Conservation (phyloP, 257 asterid genomes). For the Coffea canephora region DNA sequence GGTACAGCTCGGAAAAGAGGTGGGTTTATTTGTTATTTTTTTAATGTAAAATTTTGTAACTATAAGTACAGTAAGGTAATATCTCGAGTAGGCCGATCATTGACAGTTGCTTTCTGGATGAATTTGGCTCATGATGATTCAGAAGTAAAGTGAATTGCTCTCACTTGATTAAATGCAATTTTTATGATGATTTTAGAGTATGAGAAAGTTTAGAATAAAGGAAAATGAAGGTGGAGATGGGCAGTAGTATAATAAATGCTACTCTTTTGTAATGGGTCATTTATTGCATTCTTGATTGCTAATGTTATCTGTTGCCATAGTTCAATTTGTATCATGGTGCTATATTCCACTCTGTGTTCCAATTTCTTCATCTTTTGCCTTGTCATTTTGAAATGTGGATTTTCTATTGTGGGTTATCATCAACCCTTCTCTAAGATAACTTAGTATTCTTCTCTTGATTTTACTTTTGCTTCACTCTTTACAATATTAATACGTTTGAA, state of each 20-base stretch:
- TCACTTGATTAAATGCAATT: background rate
- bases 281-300: background rate
- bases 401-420: background rate
- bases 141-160: background rate
- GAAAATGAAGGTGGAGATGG: background rate
- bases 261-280: background rate
- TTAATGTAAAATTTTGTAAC: background rate
- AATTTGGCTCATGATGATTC: background rate
- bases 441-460: background rate
- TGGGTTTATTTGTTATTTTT: constrained; percentile 1
- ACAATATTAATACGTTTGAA: background rate
- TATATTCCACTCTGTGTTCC: background rate
- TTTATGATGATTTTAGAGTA: background rate
- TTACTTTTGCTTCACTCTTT: background rate
- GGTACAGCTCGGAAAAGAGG: constrained; percentile 98
- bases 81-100: background rate
- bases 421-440: background rate
- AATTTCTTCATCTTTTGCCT: background rate
- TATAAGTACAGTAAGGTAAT: background rate
- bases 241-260: background rate
- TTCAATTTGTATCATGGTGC: background rate
- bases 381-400: background rate
- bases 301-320: background rate
- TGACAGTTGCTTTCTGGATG: background rate
- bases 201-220: background rate